Evolutionary conservation across 75 land plant genomes (phyloP).

Genomic region (Chamaecyparis obtusa): DNA sequence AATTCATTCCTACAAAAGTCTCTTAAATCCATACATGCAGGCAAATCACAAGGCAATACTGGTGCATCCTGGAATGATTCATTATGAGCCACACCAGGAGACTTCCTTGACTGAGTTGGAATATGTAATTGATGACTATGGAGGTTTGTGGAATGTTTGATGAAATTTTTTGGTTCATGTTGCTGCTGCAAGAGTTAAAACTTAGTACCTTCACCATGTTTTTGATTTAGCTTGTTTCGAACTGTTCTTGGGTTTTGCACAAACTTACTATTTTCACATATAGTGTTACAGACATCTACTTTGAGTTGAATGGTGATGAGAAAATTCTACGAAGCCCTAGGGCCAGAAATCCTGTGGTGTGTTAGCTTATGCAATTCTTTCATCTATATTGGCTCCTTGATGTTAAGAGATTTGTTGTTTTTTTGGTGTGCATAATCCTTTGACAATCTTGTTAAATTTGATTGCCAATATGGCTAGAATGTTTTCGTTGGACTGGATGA

Average conservation of each 20-base stretch:
- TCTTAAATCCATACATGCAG: slow-evolving; percentile 25
- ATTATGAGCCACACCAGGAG: slow-evolving; percentile 54
- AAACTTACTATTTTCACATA: slow-evolving; percentile 6
- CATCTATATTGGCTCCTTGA: neutral
- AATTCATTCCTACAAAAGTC: neutral
- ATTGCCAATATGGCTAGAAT: slow-evolving; percentile 29
- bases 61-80: slow-evolving; percentile 61
- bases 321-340: slow-evolving; percentile 55
- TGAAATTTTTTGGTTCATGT: slow-evolving; percentile 3
- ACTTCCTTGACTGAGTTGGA: slow-evolving; percentile 67
- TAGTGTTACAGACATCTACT: slow-evolving; percentile 17
- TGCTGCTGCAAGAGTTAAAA: neutral
- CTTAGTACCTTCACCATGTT: neutral
- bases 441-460: slow-evolving; percentile 1
- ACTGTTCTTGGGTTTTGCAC: neutral
- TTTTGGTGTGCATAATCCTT: neutral
- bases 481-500: slow-evolving; percentile 58
- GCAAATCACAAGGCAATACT: slow-evolving; percentile 62
- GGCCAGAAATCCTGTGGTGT: slow-evolving; percentile 65
- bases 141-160: slow-evolving; percentile 53
- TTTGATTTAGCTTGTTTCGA: neutral
- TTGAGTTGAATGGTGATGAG: slow-evolving; percentile 56
- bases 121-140: slow-evolving; percentile 85
- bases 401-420: neutral
- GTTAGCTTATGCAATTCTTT: slow-evolving; percentile 15